Base-by-base conservation (phyloP, 805 yeast genomes). In the Wickerhamiella spandovensis region DNA sequence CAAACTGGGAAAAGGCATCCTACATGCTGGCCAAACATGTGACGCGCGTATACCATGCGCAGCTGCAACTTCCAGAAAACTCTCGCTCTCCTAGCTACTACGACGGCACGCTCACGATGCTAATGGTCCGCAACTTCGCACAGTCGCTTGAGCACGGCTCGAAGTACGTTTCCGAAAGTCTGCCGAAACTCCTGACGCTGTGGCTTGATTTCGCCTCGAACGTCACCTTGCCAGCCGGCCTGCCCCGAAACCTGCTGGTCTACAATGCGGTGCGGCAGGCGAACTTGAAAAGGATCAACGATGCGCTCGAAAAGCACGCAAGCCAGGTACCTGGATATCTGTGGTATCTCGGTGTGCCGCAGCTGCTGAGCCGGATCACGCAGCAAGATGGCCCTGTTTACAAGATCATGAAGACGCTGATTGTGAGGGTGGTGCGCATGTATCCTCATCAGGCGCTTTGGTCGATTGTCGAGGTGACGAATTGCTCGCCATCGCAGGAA, bases 401-500 rank as follows among this genome's bases (percentile, higher is more conserved):
- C 25, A 72, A 71, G 1, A 65, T 80, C 20, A 71, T 92, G 15
- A 64, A 74, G 48, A 65, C 69, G n/a, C 76, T 90, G 21, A 68
- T 89, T 10, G 67, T 75, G 13, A 66, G 71, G 13, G 72, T 90
- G 12, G 72, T 82, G 0, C 66, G 67, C 28, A 71, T 75, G 22
- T 92, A 87, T 62, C 95, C 97, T 0, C 75, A 77, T 17, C 90
- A 86, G 53, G 78, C 89, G 20, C 68, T 92, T n/a, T 92, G 97
- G 94, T 78, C 82, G 10, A 78, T 85, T 1, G 69, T 84, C 39
- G 81, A 90, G 0, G 81, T 85, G 55, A 68, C 73, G 3, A 79
- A 81, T 13, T 35, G 32, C 48, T 28, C 49, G 85, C 95, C 0
- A 69, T 67, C 1, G 71, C 73, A 23, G 54, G 64, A 22, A 12